Conservation (phyloP, 192 early-diverging fungal species). For the Linnemannia elongata region DNA sequence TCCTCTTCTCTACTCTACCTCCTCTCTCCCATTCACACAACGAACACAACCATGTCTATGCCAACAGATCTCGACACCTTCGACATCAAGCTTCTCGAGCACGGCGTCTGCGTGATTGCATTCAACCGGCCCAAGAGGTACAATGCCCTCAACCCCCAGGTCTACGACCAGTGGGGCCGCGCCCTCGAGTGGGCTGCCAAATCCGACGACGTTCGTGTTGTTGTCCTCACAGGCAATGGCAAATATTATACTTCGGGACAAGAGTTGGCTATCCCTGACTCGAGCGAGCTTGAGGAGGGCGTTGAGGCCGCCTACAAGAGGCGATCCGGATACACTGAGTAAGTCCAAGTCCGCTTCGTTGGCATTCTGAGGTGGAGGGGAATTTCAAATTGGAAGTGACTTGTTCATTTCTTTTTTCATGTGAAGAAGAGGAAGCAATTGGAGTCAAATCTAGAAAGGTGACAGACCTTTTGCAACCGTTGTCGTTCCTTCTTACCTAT, state of each 20-base stretch:
- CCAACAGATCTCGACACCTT: slow-evolving; percentile 62
- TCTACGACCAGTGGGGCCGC: slow-evolving; percentile 71
- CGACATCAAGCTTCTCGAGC: slow-evolving; percentile 54
- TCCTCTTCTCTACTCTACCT: background rate
- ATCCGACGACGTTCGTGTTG: slow-evolving; percentile 63
- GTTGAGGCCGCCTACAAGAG: slow-evolving; percentile 16
- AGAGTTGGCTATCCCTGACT: slow-evolving; percentile 60
- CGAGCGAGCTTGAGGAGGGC: slow-evolving; percentile 28
- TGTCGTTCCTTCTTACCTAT: too few species aligned
- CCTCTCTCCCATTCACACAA: slow-evolving; percentile 1
- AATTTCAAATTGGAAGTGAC: slow-evolving; percentile 47
- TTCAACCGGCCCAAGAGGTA: slow-evolving; percentile 73
- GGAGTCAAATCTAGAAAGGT: too few species aligned
- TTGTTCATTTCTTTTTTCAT: slow-evolving; percentile 23
- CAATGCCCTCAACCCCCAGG: slow-evolving; percentile 70
- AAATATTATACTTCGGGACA: slow-evolving; percentile 77
- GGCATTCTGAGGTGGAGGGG: background rate
- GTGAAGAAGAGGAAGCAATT: background rate
- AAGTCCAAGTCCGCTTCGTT: slow-evolving; percentile 3
- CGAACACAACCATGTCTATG: slow-evolving; percentile 19
- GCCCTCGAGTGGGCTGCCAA: slow-evolving; percentile 70
- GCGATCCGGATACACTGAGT: slow-evolving; percentile 44
- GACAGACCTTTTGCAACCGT: too few species aligned
- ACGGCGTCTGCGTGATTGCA: slow-evolving; percentile 74
- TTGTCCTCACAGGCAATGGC: slow-evolving; percentile 75